Evolutionary conservation across 345 rosid genomes (phyloP), one percentile per base, ranked within the genome.

Genomic region (Bruguiera gymnorhiza): DNA sequence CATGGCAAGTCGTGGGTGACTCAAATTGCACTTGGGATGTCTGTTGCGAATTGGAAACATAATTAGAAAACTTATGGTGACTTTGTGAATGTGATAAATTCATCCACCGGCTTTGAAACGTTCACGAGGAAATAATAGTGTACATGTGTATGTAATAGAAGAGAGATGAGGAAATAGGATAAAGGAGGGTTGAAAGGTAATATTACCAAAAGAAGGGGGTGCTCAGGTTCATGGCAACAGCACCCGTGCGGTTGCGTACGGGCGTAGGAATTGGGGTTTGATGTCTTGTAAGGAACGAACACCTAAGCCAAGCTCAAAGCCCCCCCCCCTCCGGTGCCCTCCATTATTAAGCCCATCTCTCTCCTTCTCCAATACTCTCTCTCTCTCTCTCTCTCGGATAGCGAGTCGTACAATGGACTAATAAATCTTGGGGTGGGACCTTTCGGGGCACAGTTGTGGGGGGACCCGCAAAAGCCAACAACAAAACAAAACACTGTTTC

Each of bases 191-290:
- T 29, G 63, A 60, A 24, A 46, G 13, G 71, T 77, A 72, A 75
- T 56, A 54, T 23, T 60, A 2, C 62, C 69, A 70, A 75, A 77
- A 52, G 57, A 24, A 58, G 21, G 67, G 67, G 75, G 68, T 72
- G 77, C 66, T 74, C 63, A 72, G 63, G 26, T 26, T 26, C 65
- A 62, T 20, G 4, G 68, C 71, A 63, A 48, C 67, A 63, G 10
- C 74, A 21, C 79, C 7, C 78, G 80, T 70, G 82, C 56, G 78
- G 78, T 27, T 37, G 65, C 65, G 51, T 77, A 53, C 65, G 76
- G 72, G 75, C 60, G 74, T 60, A 68, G 48, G 26, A 37, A 39
- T 4, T 57, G 52, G 59, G 63, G 50, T 2, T 43, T 34, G 58
- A 71, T 70, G 78, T 67, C 76, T 56, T 64, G 75, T 67, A 70